Conservation (phyloP, 2,329 filamentous ascomycete species). For the Stemphylium beticola region DNA sequence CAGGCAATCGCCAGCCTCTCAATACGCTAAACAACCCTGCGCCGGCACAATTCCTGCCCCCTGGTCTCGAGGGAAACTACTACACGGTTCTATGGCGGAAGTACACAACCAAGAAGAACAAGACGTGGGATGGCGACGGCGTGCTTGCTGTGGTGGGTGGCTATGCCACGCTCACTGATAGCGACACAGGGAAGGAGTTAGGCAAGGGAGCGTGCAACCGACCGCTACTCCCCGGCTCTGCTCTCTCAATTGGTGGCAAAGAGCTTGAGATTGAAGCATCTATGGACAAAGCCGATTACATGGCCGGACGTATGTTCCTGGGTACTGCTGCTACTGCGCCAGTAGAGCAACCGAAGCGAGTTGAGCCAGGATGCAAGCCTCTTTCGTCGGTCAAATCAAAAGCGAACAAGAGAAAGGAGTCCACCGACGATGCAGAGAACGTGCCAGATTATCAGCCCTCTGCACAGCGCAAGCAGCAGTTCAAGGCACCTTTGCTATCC, state of each 20-base stretch:
- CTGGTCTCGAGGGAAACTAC: conserved; percentile 45
- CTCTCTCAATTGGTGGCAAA: conserved; percentile 68
- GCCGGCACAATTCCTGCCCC: conserved; percentile 21
- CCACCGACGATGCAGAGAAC: conserved; percentile 40
- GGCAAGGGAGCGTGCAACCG: conserved; percentile 63
- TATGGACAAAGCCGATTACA: conserved; percentile 65
- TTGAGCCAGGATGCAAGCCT: conserved; percentile 24
- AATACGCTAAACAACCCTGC: conserved; percentile 31
- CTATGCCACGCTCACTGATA: conserved; percentile 66
- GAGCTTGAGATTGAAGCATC: conserved; percentile 71
- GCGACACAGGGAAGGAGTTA: conserved; percentile 65
- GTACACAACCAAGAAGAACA: conserved; percentile 74
- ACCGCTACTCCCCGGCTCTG: conserved; percentile 65
- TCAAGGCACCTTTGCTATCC: conserved; percentile 67
- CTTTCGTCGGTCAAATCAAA: conserved; percentile 13
- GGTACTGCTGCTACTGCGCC: conserved; percentile 29
- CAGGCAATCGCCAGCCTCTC: conserved; percentile 41
- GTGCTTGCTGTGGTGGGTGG: conserved; percentile 64
- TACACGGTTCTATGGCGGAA: conserved; percentile 65
- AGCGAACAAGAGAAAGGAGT: conserved; percentile 18
- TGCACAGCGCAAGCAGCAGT: conserved; percentile 55
- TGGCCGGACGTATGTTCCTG: conserved; percentile 57
- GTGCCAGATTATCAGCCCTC: conserved; percentile 48
- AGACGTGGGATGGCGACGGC: conserved; percentile 78
- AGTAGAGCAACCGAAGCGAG: conserved; percentile 21